Base-by-base conservation (phyloP, 23 red algal genomes). In the Gracilariopsis chorda region DNA sequence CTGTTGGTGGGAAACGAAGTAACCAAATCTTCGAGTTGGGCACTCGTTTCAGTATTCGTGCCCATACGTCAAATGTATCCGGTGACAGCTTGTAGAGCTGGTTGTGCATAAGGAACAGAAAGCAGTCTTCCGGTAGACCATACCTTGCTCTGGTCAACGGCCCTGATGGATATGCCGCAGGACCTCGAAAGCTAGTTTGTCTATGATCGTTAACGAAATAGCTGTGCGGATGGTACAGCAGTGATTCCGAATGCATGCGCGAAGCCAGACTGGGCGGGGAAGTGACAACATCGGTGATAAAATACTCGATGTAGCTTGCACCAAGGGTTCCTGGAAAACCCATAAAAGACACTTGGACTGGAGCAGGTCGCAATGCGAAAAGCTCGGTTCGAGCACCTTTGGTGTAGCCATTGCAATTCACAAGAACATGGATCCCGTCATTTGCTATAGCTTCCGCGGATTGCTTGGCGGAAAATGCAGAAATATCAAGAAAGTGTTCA, bases 321-420 rank as follows among this genome's bases (percentile, higher is more conserved):
- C 82, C 93, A 12, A 95, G 35, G 10, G 93, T 91, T 69, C 93
- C 93, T 39, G 93, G 75, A 69, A 95, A 95, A 1, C 93, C 93
- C 93, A 95, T 95, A 51, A 95, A 95, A 19, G 93, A 90, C 19
- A 95, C 93, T 63, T 95, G 93, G n/a, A 95, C 85, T 7, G 93
- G 93, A 32, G 93, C 93, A 7, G 93, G 93, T 55, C 93, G 42
- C 20, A 95, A 67, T 12, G 93, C 93, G 68, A 95, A 95, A 61
- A 95, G 86, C 68, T 95, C 93, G 30, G 93, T 88, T 41, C 88
- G 79, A 3, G 93, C 93, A 14, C 93, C 93, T 75, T 89, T 95
- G 20, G 93, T 95, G 77, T 95, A 95, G 16, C 93, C 93, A 39
- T 95, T 95, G 17, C 84, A 88, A 64, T 95, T 95, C 36, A 95